Evolutionary conservation across 2,329 filamentous ascomycete species (phyloP).

Genomic region (Diaporthe sp.): DNA sequence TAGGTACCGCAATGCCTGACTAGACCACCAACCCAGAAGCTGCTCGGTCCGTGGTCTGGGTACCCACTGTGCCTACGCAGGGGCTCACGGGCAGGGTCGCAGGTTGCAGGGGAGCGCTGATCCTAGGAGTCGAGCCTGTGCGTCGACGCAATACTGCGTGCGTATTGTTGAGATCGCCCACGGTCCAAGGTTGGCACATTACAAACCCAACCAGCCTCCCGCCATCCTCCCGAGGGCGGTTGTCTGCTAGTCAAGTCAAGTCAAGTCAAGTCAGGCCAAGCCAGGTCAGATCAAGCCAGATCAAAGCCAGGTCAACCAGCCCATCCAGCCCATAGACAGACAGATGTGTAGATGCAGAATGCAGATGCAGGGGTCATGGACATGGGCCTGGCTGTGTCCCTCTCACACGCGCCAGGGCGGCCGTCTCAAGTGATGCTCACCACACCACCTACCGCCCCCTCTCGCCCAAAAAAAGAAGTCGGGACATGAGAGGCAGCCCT

Average conservation of each 20-base stretch:
- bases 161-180: neutral
- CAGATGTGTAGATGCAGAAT: neutral
- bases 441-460: neutral
- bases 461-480: conserved; percentile 11
- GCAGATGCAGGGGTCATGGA: conserved; percentile 16
- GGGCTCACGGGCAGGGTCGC: conserved; percentile 25
- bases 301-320: neutral
- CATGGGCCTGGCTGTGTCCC: conserved; percentile 1
- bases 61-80: conserved; percentile 29
- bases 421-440: conserved; percentile 34
- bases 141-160: conserved; percentile 22
- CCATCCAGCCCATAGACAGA: neutral
- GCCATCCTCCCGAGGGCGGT: neutral
- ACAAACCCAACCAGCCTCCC: conserved; percentile 23
- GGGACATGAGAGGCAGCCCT: neutral
- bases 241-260: neutral
- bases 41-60: neutral
- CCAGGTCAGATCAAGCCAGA: neutral
- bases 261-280: neutral
- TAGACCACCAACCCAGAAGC: neutral
- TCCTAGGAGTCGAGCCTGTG: conserved; percentile 28
- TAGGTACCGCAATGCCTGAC: conserved; percentile 9
- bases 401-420: conserved; percentile 29
- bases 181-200: conserved; percentile 13
- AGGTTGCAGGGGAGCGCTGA: conserved; percentile 30